These are phyloP conservation scores for Nelumbo lutea DNA, from an alignment of 164 flowering plant genomes.

Conservation along the genomic window DNA sequence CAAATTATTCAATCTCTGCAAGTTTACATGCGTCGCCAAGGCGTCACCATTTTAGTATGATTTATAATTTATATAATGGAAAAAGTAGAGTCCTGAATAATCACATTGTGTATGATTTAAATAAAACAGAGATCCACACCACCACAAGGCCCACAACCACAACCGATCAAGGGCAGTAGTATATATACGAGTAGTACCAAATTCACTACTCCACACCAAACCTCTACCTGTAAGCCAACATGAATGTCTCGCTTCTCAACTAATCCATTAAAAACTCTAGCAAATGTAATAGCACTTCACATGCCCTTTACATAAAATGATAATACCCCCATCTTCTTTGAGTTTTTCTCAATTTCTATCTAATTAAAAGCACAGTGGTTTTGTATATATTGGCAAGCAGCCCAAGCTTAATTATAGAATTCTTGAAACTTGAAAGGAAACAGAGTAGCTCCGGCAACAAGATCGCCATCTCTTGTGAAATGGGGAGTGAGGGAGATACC, in stretches of 20 bases:
- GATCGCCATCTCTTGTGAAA: background rate
- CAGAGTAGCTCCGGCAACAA: background rate
- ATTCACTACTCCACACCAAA: background rate
- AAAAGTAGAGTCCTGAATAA: too few species aligned
- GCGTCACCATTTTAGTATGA: too few species aligned
- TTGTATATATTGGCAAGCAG: background rate
- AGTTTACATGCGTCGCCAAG: too few species aligned
- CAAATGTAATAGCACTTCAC: constrained; percentile 6
- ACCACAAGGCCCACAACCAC: too few species aligned
- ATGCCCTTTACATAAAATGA: constrained; percentile 5
- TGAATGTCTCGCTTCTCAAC: constrained; percentile 19
- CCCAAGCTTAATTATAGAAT: background rate
- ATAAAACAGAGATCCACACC: too few species aligned
- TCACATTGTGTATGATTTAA: too few species aligned
- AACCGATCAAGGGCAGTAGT: too few species aligned
- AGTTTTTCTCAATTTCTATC: background rate
- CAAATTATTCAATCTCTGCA: too few species aligned
- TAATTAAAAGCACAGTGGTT: background rate
- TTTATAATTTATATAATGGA: too few species aligned
- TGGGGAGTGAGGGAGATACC: constrained; percentile 29
- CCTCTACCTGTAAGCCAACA: constrained; percentile 16
- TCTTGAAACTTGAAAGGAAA: background rate
- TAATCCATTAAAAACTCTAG: constrained; percentile 9
- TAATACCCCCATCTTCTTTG: constrained; percentile 1
- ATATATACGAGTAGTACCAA: too few species aligned